phyloP scores from a whole-genome alignment of 176 grass and related monocot species.

The Puya raimondii region DNA sequence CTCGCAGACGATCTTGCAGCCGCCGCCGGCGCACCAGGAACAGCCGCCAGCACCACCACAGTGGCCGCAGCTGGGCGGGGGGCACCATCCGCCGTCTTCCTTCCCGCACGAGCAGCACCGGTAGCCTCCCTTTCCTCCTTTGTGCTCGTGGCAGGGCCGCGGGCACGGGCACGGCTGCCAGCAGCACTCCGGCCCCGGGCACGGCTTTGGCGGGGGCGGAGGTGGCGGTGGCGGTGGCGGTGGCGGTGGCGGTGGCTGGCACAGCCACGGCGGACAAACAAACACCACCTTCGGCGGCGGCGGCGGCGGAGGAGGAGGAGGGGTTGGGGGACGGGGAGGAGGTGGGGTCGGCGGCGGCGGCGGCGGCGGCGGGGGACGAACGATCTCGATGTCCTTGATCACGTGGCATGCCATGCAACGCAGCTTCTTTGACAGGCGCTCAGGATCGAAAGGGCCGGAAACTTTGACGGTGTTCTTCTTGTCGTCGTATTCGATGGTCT shows the following conservation, averaged over 20 bases:
- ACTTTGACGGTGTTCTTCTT: conserved; percentile 4
- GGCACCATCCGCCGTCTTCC: not conserved
- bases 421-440: not conserved
- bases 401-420: not conserved
- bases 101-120: conserved; percentile 9
- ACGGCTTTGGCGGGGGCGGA: not conserved
- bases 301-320: conserved; percentile 20
- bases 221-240: conserved; percentile 34
- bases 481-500: not conserved
- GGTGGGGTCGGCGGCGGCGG: not conserved
- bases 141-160: not conserved
- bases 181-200: not conserved
- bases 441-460: conserved; percentile 3
- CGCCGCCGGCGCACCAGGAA: not conserved
- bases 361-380: too few relatives aligned
- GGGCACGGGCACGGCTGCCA: not conserved
- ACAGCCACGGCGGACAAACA: too few relatives aligned
- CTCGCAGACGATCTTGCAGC: not conserved
- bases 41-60: not conserved
- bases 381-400: not conserved
- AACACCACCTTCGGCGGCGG: too few relatives aligned
- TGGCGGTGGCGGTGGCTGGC: not conserved
- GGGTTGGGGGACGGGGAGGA: not conserved
- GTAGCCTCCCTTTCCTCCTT: not conserved
- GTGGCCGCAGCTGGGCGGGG: not conserved